phyloP scores from a whole-genome alignment of 1,284 basidiomycete species.

The Fomes fomentarius region DNA sequence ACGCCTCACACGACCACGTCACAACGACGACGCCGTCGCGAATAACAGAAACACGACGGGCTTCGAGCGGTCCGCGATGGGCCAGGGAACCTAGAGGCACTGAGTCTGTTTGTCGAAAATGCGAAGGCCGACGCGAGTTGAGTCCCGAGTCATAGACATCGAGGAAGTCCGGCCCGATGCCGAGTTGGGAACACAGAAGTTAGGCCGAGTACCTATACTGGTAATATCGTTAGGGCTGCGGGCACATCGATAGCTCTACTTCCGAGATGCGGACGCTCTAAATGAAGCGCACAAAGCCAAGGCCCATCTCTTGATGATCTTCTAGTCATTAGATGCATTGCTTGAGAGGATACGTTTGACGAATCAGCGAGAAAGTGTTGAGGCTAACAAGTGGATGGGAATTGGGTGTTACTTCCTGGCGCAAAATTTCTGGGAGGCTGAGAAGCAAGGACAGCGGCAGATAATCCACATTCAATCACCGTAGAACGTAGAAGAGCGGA shows the following conservation, averaged over 20 bases:
- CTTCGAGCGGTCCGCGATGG: constrained; percentile 1
- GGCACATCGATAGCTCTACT: constrained; percentile 10
- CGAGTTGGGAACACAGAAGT: constrained; percentile 8
- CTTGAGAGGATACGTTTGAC: not conserved
- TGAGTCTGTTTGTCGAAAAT: constrained; percentile 3
- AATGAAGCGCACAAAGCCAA: not conserved
- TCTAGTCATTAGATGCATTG: constrained; percentile 1
- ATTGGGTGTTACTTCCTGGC: not conserved
- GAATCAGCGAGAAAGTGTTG: not conserved
- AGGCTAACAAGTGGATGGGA: not conserved
- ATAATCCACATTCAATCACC: constrained; percentile 8
- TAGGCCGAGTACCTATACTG: constrained; percentile 2
- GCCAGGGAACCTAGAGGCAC: not conserved
- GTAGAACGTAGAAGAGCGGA: constrained; percentile 8
- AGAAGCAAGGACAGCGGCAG: constrained; percentile 7
- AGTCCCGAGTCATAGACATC: not conserved
- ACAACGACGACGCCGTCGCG: not conserved
- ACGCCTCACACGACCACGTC: not conserved
- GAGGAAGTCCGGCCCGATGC: constrained; percentile 16
- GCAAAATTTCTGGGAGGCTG: constrained; percentile 4
- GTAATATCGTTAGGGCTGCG: constrained; percentile 2
- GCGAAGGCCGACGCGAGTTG: not conserved
- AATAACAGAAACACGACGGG: not conserved
- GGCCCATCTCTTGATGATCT: constrained; percentile 1
- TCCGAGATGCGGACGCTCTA: constrained; percentile 5